Percentiles rank a stretch among this genome's conserved stretches.
Evolutionary conservation across 202 grass and related monocot genomes (phyloP).

Genomic region (Elaeis oleifera): DNA sequence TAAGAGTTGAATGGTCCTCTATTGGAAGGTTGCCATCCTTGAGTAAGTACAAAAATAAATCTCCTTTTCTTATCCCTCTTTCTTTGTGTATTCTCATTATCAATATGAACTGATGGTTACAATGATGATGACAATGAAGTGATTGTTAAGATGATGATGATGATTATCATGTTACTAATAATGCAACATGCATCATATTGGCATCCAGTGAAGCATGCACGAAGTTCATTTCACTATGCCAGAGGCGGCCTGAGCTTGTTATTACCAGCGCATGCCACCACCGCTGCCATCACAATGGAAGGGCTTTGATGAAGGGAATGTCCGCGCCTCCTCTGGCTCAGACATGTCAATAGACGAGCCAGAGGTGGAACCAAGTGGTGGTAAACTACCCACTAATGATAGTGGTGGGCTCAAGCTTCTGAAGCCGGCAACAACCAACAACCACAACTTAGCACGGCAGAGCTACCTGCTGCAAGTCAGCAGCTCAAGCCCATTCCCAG

Average conservation of each 20-base stretch:
- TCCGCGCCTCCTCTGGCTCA: conserved; percentile 75
- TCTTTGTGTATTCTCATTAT: too few relatives aligned
- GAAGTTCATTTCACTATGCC: conserved; percentile 80
- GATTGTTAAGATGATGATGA: too few relatives aligned
- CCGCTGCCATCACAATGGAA: conserved; percentile 47
- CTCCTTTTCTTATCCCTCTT: too few relatives aligned
- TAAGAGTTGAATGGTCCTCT: too few relatives aligned
- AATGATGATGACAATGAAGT: too few relatives aligned
- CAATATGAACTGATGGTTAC: too few relatives aligned
- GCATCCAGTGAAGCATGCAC: conserved; percentile 79
- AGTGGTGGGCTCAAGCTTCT: conserved; percentile 19
- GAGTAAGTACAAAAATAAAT: too few relatives aligned
- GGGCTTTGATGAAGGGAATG: conserved; percentile 55
- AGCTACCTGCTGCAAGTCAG: conserved; percentile 28
- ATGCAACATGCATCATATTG: conserved; percentile 24
- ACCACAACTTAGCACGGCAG: conserved; percentile 25
- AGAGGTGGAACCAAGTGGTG: conserved; percentile 34
- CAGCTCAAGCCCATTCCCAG: conserved; percentile 34
- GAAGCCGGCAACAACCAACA: conserved; percentile 33
- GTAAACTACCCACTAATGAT: conserved; percentile 23
- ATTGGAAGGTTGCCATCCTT: too few relatives aligned
- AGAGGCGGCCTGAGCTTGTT: conserved; percentile 55
- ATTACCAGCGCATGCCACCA: not conserved
- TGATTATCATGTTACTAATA: not conserved
- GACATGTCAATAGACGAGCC: conserved; percentile 97